A percentile compares a stretch with the other conserved stretches of the same genome.
Conservation (phyloP, 441 rosid species). For the Syzygium syzygioides region DNA sequence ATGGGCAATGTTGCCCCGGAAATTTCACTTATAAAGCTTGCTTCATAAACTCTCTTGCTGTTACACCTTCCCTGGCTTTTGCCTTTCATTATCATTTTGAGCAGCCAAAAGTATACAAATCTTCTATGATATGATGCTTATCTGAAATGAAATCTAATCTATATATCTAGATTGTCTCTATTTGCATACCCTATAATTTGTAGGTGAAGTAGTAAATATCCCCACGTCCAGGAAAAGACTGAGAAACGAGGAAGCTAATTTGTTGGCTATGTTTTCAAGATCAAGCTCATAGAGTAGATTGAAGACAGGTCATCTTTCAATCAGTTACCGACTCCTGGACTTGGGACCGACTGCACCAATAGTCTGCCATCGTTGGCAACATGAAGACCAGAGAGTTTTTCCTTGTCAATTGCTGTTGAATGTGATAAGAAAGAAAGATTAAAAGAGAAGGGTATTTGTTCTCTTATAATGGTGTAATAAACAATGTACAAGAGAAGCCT, state of each 20-base stretch:
- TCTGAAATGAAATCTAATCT: neutral
- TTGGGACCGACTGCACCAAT: constrained; percentile 14
- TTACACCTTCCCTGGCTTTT: neutral
- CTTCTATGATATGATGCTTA: neutral
- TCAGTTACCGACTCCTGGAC: constrained; percentile 24
- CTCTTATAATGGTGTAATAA: too few species aligned
- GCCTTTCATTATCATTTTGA: neutral
- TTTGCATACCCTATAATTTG: neutral
- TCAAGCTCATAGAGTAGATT: constrained; percentile 2
- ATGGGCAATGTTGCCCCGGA: neutral
- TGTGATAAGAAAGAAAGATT: too few species aligned
- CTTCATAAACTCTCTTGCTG: neutral
- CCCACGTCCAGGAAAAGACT: neutral
- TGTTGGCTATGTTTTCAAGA: neutral
- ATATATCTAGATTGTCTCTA: neutral
- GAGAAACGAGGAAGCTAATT: neutral
- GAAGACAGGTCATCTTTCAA: neutral
- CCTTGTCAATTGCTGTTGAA: neutral
- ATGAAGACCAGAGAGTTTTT: neutral
- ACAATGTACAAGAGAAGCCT: too few species aligned
- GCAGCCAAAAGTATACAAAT: neutral
- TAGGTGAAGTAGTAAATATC: neutral
- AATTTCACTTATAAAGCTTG: neutral
- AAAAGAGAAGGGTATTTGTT: too few species aligned
- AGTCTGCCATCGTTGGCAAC: neutral